Base-by-base conservation (phyloP, 805 yeast genomes). In the Diddensiella santjacobensis region DNA sequence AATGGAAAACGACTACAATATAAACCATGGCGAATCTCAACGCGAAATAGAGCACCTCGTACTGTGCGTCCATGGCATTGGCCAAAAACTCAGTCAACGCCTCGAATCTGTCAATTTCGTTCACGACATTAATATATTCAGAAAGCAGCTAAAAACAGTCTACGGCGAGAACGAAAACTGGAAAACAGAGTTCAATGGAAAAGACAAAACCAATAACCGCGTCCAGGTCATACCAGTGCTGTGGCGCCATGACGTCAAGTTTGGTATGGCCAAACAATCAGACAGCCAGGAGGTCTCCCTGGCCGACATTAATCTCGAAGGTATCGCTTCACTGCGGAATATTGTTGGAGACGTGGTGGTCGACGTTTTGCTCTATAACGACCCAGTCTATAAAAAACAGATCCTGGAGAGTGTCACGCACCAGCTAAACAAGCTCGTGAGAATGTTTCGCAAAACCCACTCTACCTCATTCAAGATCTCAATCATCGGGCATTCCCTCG, bases 51-150 rank as follows among this genome's bases (percentile, higher is more conserved):
- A 81, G 30, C 87, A 82, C 59, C 68, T 91, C 53, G 79, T 90
- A 1, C 70, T 91, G n/a, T 88, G 96, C 61, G 78, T 91, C 23
- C 99, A 91, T 68, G 99, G 99, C 0, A 87, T 91, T 51, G 99
- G 98, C 1, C 99, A 91, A 66, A 78, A 82, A 15, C 69, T 93
- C 44, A 95, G 96, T 1, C 72, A 80, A 40, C 79, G 79, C 58
- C 81, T 84, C 60, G 90, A 89, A 57, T 81, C 84, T 44, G 83
- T 91, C 22, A 87, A 87, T 65, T 93, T 91, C 69, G 81, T 88
- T 5, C 96, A 89, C 61, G 89, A 89, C 31, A 78, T 88, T 29
- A 86, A 84, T 58, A 72, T 76, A 26, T 64, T 90, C 53, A 51
- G 72, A n/a, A 49, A 52, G 45, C 50, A 42, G 6, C 42, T 53